Percentiles rank a stretch among this genome's conserved stretches.
These are phyloP conservation scores for Suillus subalutaceus DNA, from an alignment of 768 basidiomycete species.

Conservation along the genomic window DNA sequence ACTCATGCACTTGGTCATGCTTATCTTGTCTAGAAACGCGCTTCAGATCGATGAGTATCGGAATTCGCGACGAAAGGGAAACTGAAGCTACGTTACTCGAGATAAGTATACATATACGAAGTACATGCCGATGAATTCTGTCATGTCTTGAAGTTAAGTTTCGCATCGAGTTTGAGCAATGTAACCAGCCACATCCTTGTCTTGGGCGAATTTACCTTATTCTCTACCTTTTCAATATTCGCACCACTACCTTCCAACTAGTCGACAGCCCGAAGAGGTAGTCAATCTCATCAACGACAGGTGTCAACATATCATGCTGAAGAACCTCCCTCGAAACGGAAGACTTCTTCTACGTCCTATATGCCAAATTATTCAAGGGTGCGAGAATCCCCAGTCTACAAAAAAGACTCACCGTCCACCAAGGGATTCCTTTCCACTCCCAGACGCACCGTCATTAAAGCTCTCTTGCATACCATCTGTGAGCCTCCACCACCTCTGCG, in stretches of 20 bases:
- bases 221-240: neutral
- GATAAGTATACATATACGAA: neutral
- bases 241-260: neutral
- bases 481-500: conserved; percentile 79
- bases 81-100: neutral
- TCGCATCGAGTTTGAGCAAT: neutral
- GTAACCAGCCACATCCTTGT: neutral
- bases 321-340: conserved; percentile 58
- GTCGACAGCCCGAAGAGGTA: neutral
- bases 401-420: conserved; percentile 54
- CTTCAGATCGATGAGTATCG: neutral
- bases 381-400: neutral
- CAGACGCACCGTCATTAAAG: conserved; percentile 67
- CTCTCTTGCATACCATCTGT: conserved; percentile 75
- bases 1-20: neutral
- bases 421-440: conserved; percentile 71
- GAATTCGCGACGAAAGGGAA: neutral
- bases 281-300: neutral
- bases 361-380: conserved; percentile 7
- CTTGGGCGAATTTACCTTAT: neutral
- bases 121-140: neutral
- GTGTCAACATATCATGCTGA: conserved; percentile 13
- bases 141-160: neutral
- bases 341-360: conserved; percentile 66
- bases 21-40: neutral